These are phyloP conservation scores for Ammopiptanthus mongolicus DNA, from an alignment of 306 rosid genomes.

Conservation along the genomic window DNA sequence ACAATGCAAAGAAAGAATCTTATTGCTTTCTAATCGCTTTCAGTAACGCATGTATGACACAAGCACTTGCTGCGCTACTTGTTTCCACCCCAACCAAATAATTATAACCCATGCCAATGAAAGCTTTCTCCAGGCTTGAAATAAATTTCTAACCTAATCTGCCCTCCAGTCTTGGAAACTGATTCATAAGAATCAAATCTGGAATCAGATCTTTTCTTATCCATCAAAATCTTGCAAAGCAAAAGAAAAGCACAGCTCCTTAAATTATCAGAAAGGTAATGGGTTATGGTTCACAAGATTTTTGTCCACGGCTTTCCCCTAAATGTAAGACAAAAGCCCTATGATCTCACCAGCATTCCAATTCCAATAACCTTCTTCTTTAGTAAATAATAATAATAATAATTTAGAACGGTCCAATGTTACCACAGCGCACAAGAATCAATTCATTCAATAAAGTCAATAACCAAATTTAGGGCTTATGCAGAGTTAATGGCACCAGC, in stretches of 20 bases:
- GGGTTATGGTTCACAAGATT: background rate
- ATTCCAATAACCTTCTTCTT: slow-evolving; percentile 2
- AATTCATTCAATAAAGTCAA: slow-evolving; percentile 6
- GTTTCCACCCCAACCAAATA: background rate
- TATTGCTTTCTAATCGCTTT: background rate
- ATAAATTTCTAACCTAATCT: background rate
- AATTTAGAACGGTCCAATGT: background rate
- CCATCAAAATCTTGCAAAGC: background rate
- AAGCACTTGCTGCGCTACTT: background rate
- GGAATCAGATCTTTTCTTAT: background rate
- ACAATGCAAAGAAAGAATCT: background rate
- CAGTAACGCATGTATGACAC: background rate
- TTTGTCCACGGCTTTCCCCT: background rate
- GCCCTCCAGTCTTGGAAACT: background rate
- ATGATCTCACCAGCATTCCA: slow-evolving; percentile 1
- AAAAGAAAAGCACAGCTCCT: background rate
- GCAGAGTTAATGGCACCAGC: background rate
- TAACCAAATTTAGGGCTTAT: background rate
- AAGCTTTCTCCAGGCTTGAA: background rate
- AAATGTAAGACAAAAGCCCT: background rate
- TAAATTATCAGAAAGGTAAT: background rate
- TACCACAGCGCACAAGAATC: background rate
- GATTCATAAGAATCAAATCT: background rate
- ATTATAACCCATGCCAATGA: background rate
- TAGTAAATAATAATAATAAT: background rate